Evolutionary conservation across 1,139 yeast species (phyloP), one percentile per base, ranked within the genome.

Genomic region (Candida labiduridarum): DNA sequence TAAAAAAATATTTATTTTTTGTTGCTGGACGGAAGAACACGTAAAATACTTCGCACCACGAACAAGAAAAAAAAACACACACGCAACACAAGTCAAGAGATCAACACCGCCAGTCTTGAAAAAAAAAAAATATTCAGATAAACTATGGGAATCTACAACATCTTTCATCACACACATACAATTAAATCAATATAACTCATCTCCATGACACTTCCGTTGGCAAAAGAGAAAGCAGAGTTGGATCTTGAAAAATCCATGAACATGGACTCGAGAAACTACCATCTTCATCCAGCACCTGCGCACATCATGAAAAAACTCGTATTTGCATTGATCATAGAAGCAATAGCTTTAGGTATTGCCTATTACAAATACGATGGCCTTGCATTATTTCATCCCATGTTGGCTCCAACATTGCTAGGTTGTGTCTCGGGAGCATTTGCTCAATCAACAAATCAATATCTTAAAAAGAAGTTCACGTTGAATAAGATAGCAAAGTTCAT

Each of bases 361-460:
- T 72, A 73, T 59, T 61, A 55, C 50, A 59, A 71, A 45, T 73
- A 73, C 56, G 63, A 61, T 9, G 12, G 38, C 11, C 52, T 73
- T 27, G 48, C 56, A 8, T 43, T 47, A 5, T 36, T 62, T n/a
- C 60, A 69, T 51, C 60, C 62, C 19, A 59, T 67, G 43, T 48
- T 76, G 15, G 79, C 78, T 27, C 80, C 83, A 0, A 59, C 75
- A 0, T 56, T 78, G 10, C 61, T 80, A 48, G 84, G 85, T 0
- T 65, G 75, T 10, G 61, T 72, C 2, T 77, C 85, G 0, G 83
- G 85, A 0, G 78, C 82, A 11, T 62, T 83, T 52, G 87, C 87
- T 0, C 88, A 84, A 60, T 74, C 86, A 0, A 60, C 81, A 25
- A 80, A 76, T 52, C 87, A 83, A 59, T 72, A 72, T 48, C 65